These are phyloP conservation scores for Maudiozyma bulderi DNA, from an alignment of 805 yeast species.

Conservation along the genomic window DNA sequence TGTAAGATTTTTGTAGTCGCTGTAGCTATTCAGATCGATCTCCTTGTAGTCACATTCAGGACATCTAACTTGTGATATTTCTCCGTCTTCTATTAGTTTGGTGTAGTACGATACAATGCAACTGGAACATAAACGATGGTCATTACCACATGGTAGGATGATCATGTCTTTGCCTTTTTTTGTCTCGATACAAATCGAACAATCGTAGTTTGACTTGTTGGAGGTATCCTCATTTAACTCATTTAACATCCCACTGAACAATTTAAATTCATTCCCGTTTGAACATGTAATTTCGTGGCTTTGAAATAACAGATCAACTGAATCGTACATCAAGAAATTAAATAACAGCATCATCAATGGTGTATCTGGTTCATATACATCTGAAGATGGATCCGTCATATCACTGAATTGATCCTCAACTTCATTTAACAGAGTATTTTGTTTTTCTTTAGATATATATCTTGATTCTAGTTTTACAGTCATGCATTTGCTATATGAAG, in stretches of 20 bases:
- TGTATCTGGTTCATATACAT: conserved; percentile 14
- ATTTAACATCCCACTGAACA: conserved; percentile 18
- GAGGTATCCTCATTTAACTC: conserved; percentile 24
- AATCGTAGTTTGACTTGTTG: conserved; percentile 33
- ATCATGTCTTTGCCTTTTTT: conserved; percentile 37
- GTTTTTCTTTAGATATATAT: conserved; percentile 25
- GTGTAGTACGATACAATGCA: conserved; percentile 38
- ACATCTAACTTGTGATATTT: conserved; percentile 44
- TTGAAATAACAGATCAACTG: conserved; percentile 9
- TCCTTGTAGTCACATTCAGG: conserved; percentile 37
- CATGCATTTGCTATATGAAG: conserved; percentile 10
- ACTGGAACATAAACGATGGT: conserved; percentile 38
- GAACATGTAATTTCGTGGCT: conserved; percentile 4
- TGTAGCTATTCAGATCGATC: conserved; percentile 10
- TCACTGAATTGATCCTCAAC: conserved; percentile 30
- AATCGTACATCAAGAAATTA: conserved; percentile 31
- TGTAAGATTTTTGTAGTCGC: conserved; percentile 29
- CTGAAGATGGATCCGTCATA: conserved; percentile 10
- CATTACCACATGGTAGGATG: conserved; percentile 29
- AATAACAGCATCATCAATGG: conserved; percentile 36
- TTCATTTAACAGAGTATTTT: conserved; percentile 9
- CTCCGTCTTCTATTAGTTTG: conserved; percentile 38
- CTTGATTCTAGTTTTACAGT: conserved; percentile 18
- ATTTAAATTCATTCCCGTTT: conserved; percentile 9
- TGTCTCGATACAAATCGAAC: conserved; percentile 49